Percentiles rank a stretch among this genome's conserved stretches.
Conservation (phyloP, 2,329 filamentous ascomycete species). For the Aspergillus clavatus region DNA sequence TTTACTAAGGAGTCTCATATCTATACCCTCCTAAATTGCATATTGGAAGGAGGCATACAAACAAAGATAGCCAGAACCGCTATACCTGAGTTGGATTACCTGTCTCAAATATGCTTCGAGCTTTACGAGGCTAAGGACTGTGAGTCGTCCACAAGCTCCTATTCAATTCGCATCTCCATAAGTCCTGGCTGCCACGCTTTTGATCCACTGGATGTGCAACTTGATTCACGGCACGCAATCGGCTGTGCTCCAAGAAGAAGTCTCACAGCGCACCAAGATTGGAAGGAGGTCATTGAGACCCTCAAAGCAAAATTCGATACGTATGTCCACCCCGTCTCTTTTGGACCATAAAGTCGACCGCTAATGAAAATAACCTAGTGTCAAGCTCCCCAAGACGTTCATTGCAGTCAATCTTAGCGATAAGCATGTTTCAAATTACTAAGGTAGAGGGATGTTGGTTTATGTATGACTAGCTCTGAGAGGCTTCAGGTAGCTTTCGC, state of each 20-base stretch:
- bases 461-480: background rate
- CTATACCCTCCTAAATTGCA: constrained; percentile 96
- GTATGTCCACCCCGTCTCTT: constrained; percentile 49
- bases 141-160: constrained; percentile 73
- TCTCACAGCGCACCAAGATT: constrained; percentile 85
- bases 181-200: constrained; percentile 94
- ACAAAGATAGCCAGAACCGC: constrained; percentile 94
- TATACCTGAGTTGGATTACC: constrained; percentile 94
- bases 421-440: constrained; percentile 36
- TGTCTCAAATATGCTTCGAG: constrained; percentile 97
- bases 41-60: constrained; percentile 91
- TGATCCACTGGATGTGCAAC: constrained; percentile 90
- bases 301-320: constrained; percentile 91
- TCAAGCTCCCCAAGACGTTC: constrained; percentile 50
- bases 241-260: constrained; percentile 87
- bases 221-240: constrained; percentile 95
- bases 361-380: constrained; percentile 26
- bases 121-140: constrained; percentile 90
- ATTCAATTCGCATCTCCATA: constrained; percentile 93
- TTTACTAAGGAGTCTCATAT: constrained; percentile 99
- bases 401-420: constrained; percentile 50
- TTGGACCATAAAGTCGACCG: constrained; percentile 1
- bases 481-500: no score
- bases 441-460: background rate
- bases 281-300: constrained; percentile 96